Evolutionary conservation across 306 rosid species (phyloP).

Genomic region (Quercus suber): DNA sequence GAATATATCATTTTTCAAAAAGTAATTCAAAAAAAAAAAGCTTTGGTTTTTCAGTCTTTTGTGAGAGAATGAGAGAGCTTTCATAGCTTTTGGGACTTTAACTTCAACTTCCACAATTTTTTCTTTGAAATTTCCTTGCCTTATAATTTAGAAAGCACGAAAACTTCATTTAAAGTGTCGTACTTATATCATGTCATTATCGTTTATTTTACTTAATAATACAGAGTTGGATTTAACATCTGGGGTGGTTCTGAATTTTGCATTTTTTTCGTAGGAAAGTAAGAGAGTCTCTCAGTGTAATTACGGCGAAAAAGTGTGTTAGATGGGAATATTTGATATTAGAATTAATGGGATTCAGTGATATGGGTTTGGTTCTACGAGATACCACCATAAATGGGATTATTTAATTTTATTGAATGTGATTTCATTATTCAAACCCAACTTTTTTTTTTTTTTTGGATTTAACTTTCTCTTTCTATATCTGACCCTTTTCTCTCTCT

Average conservation of each 20-base stretch:
- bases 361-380: background rate
- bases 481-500: background rate
- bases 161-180: no score
- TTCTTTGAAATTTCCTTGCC: background rate
- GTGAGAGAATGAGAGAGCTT: background rate
- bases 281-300: no score
- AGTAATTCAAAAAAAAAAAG: background rate
- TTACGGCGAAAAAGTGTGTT: no score
- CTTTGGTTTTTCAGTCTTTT: slow-evolving; percentile 7
- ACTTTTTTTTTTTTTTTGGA: background rate
- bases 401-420: background rate
- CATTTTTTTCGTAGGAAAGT: no score
- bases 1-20: no score
- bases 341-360: background rate
- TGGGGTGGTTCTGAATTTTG: no score
- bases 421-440: background rate
- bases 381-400: slow-evolving; percentile 21
- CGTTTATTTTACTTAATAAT: no score
- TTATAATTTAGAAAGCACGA: no score
- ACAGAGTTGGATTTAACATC: no score
- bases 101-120: background rate
- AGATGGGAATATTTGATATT: no score
- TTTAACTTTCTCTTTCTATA: background rate
- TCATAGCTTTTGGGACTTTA: background rate
- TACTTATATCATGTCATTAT: no score